phyloP scores from a whole-genome alignment of 192 early-diverging fungal species.

The Umbelopsis ramanniana region DNA sequence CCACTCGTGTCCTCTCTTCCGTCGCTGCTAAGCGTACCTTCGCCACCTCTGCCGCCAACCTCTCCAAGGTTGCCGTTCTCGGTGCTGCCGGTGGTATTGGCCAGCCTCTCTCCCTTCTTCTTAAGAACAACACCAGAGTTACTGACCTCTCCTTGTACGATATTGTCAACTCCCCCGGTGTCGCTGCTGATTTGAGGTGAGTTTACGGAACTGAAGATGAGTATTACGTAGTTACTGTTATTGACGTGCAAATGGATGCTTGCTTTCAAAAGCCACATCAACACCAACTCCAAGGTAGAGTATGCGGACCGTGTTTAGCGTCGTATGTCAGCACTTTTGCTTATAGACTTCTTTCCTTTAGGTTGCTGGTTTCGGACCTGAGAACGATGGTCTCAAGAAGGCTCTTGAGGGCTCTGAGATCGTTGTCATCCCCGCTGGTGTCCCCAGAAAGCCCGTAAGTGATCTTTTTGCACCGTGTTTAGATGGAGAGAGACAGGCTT shows the following conservation, averaged over 20 bases:
- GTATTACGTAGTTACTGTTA: background rate
- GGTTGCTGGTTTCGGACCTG: slow-evolving; percentile 52
- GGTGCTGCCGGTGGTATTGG: slow-evolving; percentile 95
- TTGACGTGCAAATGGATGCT: background rate
- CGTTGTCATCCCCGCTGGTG: slow-evolving; percentile 95
- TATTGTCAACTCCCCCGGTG: slow-evolving; percentile 97
- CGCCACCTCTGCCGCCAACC: slow-evolving; percentile 44
- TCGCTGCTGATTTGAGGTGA: slow-evolving; percentile 84
- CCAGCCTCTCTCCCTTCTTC: slow-evolving; percentile 92
- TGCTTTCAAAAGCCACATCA: slow-evolving; percentile 68
- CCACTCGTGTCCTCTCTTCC: slow-evolving; percentile 29
- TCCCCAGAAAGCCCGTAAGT: slow-evolving; percentile 87
- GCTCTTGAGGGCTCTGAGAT: slow-evolving; percentile 54
- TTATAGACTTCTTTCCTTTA: slow-evolving; percentile 15
- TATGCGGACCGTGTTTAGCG: background rate
- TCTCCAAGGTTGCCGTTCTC: slow-evolving; percentile 62
- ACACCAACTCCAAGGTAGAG: slow-evolving; percentile 73
- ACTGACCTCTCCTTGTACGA: slow-evolving; percentile 92
- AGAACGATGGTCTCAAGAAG: slow-evolving; percentile 52
- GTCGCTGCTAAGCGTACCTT: slow-evolving; percentile 38
- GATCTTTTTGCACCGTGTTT: background rate
- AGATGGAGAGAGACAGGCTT: too few species aligned
- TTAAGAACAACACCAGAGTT: slow-evolving; percentile 88
- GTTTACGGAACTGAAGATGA: slow-evolving; percentile 13
- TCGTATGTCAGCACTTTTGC: background rate